phyloP scores from a whole-genome alignment of 805 yeast genomes.

The Scheffersomyces stipitis region DNA sequence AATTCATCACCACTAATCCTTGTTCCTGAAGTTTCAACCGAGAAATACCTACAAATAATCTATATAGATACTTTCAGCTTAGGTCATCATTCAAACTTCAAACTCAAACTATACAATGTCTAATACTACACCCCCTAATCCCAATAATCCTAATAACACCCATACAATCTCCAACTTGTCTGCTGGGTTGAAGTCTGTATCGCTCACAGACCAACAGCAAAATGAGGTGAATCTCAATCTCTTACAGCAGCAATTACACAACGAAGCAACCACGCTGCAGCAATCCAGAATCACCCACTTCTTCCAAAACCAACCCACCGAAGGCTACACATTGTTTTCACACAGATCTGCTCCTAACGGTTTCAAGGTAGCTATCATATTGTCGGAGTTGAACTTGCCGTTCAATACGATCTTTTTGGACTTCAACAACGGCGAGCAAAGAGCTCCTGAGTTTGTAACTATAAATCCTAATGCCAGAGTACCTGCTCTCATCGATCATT shows the following conservation, averaged over 20 bases:
- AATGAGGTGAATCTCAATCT: slow-evolving; percentile 41
- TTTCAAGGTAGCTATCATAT: slow-evolving; percentile 87
- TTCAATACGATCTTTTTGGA: slow-evolving; percentile 84
- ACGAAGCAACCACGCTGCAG: slow-evolving; percentile 41
- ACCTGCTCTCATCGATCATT: slow-evolving; percentile 91
- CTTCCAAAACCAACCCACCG: slow-evolving; percentile 72
- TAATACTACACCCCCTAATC: not conserved
- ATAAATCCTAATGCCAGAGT: slow-evolving; percentile 95
- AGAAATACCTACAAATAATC: no score
- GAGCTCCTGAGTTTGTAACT: slow-evolving; percentile 91
- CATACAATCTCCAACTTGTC: slow-evolving; percentile 43
- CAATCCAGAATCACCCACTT: slow-evolving; percentile 66
- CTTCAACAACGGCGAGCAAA: slow-evolving; percentile 83
- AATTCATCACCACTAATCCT: no score
- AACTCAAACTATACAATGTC: not conserved
- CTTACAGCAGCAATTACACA: slow-evolving; percentile 46
- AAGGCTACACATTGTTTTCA: slow-evolving; percentile 83
- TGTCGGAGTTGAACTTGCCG: slow-evolving; percentile 76
- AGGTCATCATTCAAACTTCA: not conserved
- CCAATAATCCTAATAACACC: not conserved
- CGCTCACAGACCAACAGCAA: slow-evolving; percentile 41
- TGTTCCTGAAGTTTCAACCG: no score
- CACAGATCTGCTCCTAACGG: slow-evolving; percentile 92
- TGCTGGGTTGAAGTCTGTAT: slow-evolving; percentile 46
- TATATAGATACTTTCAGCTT: no score